A percentile compares a stretch with the other conserved stretches of the same genome.
phyloP scores from a whole-genome alignment of 306 rosid genomes.

The Vigna radiata region DNA sequence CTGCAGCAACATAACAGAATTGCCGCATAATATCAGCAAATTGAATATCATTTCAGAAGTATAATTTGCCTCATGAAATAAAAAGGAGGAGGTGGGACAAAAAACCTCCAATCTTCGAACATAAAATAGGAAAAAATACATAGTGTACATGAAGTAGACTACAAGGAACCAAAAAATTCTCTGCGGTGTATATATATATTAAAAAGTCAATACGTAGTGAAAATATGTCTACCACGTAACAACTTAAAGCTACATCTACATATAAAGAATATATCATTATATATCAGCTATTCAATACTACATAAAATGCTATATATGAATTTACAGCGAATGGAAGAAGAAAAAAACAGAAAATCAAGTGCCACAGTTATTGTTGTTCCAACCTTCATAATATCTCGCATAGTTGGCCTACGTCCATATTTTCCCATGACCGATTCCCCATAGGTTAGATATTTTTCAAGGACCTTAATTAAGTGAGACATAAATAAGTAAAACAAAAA shows the following conservation, averaged over 20 bases:
- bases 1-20: slow-evolving; percentile 58
- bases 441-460: slow-evolving; percentile 78
- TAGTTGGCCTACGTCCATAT: slow-evolving; percentile 73
- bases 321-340: slow-evolving; percentile 1
- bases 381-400: slow-evolving; percentile 89
- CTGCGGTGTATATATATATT: not conserved
- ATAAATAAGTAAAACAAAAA: slow-evolving; percentile 36
- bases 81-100: not conserved
- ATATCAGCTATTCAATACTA: slow-evolving; percentile 21
- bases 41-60: slow-evolving; percentile 27
- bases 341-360: slow-evolving; percentile 17
- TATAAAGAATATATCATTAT: not conserved
- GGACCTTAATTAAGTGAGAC: slow-evolving; percentile 55
- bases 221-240: not conserved
- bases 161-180: slow-evolving; percentile 13
- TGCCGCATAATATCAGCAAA: slow-evolving; percentile 29
- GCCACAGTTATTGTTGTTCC: slow-evolving; percentile 27
- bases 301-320: slow-evolving; percentile 22
- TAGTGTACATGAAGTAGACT: slow-evolving; percentile 22
- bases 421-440: slow-evolving; percentile 86
- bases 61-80: slow-evolving; percentile 37
- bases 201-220: not conserved
- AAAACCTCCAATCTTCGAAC: slow-evolving; percentile 8
- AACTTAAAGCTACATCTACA: slow-evolving; percentile 26
- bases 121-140: slow-evolving; percentile 21